phyloP scores from a whole-genome alignment of 805 yeast genomes.

The Saturnispora bothae region DNA sequence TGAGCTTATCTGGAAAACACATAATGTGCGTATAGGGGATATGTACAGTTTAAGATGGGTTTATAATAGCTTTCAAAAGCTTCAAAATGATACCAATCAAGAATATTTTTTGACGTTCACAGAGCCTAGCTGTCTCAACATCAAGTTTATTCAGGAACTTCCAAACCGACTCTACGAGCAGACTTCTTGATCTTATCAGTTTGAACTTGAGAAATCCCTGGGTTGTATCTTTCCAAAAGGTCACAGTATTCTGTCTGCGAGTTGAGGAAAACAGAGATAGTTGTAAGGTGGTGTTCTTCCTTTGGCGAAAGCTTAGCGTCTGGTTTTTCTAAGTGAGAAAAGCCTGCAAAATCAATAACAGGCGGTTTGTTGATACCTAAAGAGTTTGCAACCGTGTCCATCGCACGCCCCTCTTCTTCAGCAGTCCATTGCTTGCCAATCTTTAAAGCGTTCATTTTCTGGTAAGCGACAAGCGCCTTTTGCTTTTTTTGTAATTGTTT shows the following conservation, averaged over 20 bases:
- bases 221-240: conserved; percentile 75
- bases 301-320: conserved; percentile 13
- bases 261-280: conserved; percentile 50
- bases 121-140: no score
- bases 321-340: conserved; percentile 22
- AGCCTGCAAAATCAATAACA: conserved; percentile 17
- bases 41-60: no score
- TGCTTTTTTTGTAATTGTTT: conserved; percentile 34
- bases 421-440: conserved; percentile 27
- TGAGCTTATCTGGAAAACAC: no score
- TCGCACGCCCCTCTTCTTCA: conserved; percentile 26
- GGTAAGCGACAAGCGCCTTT: conserved; percentile 37
- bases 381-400: conserved; percentile 25
- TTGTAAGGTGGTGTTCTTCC: conserved; percentile 36
- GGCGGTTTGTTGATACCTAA: conserved; percentile 21
- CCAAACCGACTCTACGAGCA: conserved; percentile 84
- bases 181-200: conserved; percentile 69
- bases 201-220: conserved; percentile 69
- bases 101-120: no score
- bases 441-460: conserved; percentile 35
- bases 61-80: no score
- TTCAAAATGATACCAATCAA: conserved; percentile 4
- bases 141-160: conserved; percentile 39
- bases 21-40: no score
- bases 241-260: conserved; percentile 73